phyloP scores from a whole-genome alignment of 2,329 filamentous ascomycete genomes.

The Sclerotinia nivalis region DNA sequence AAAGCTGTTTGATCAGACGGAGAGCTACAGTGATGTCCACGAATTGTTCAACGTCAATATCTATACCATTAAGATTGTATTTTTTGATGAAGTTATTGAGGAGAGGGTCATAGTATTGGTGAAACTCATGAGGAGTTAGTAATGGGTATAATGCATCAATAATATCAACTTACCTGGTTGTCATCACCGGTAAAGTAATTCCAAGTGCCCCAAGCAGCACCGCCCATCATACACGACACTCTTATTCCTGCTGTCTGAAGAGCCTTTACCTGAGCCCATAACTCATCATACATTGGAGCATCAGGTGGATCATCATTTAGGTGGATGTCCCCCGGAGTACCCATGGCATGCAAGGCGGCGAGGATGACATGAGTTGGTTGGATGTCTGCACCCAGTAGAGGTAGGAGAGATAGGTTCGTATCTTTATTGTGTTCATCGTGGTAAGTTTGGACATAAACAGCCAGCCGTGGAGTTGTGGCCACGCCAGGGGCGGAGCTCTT shows the following conservation, averaged over 20 bases:
- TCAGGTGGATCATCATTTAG: conserved; percentile 26
- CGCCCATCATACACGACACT: conserved; percentile 28
- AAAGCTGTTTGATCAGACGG: conserved; percentile 76
- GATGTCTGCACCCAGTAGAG: conserved; percentile 13
- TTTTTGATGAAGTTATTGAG: conserved; percentile 53
- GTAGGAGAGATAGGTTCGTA: conserved; percentile 22
- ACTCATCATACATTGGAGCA: conserved; percentile 24
- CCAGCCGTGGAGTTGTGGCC: conserved; percentile 18
- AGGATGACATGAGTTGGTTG: conserved; percentile 24
- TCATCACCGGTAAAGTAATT: conserved; percentile 45
- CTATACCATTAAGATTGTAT: conserved; percentile 84
- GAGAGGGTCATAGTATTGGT: conserved; percentile 25
- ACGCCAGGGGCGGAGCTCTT: not conserved
- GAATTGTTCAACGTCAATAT: conserved; percentile 83
- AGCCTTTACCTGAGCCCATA: conserved; percentile 24
- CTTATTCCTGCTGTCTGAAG: conserved; percentile 26
- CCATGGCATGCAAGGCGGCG: conserved; percentile 17
- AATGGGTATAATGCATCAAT: not conserved
- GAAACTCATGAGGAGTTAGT: conserved; percentile 28
- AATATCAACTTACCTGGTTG: not conserved
- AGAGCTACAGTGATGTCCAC: conserved; percentile 72
- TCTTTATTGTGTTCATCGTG: conserved; percentile 7
- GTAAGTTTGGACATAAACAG: conserved; percentile 23
- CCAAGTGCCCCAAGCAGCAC: conserved; percentile 25
- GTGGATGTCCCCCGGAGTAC: conserved; percentile 17